Conservation (phyloP, 371 early-diverging fungal species). For the Fennellomyces sp. region DNA sequence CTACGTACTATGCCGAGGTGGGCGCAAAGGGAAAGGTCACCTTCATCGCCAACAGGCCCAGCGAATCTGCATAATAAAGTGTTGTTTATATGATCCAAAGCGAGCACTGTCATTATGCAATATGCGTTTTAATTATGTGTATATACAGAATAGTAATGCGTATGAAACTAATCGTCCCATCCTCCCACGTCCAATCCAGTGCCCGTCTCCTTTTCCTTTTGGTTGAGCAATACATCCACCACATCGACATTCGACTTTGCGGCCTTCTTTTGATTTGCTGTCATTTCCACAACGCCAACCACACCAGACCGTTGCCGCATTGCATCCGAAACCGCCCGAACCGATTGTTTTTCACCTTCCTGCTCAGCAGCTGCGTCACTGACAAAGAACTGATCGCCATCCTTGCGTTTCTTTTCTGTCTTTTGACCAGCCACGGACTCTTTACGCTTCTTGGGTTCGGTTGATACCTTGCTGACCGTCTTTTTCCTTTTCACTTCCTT, state of each 20-base stretch:
- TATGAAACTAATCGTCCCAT: slow-evolving; percentile 39
- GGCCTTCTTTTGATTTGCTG: slow-evolving; percentile 20
- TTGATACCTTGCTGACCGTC: not conserved
- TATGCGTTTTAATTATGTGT: too few relatives aligned
- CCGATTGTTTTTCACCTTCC: not conserved
- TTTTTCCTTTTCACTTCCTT: slow-evolving; percentile 10
- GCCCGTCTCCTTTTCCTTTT: slow-evolving; percentile 18
- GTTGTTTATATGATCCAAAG: too few relatives aligned
- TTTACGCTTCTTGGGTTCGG: not conserved
- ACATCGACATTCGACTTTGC: slow-evolving; percentile 22
- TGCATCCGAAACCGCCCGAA: slow-evolving; percentile 24
- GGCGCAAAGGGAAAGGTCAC: slow-evolving; percentile 34
- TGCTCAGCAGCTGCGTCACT: not conserved
- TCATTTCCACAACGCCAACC: slow-evolving; percentile 58
- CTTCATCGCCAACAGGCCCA: slow-evolving; percentile 19
- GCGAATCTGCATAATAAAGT: slow-evolving; percentile 3
- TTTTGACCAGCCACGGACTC: not conserved
- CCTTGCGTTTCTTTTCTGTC: not conserved
- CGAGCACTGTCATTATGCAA: too few relatives aligned
- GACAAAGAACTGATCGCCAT: not conserved
- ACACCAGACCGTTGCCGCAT: slow-evolving; percentile 56
- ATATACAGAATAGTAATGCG: too few relatives aligned
- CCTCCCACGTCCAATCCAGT: slow-evolving; percentile 51
- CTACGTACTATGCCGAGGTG: slow-evolving; percentile 50
- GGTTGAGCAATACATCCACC: slow-evolving; percentile 21